Evolutionary conservation across 148 eudicot species (phyloP), one percentile per base, ranked within the genome.

Genomic region (Oxyria digyna): DNA sequence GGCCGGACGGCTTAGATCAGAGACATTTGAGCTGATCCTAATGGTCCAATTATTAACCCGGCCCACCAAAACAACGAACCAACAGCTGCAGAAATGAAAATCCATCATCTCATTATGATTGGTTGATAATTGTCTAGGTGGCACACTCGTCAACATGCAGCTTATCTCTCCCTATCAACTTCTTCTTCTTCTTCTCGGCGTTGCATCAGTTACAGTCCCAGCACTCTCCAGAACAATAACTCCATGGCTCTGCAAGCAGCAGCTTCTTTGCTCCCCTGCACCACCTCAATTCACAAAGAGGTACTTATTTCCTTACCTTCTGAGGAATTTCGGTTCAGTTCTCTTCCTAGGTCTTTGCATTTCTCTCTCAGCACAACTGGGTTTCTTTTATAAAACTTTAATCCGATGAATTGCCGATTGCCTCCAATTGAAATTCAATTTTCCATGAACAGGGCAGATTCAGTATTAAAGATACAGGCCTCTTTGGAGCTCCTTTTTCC

Each of bases 231-330:
- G 48, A 17, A 4, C 5, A 29, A 35, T 40, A 45, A 35, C 40
- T 69, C 42, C 42, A 87, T 87, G 91, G 91, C 91, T 35, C 75
- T 86, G 2, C 85, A 84, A 54, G 11, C 62, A 72, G 84, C 87
- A 42, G 77, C 89, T 38, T 72, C 81, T 41, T 70, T 85, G 72
- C 75, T 84, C 12, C 81, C 85, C 8, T 75, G 81, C 41, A 42
- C 88, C 17, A 64, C 79, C 49, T 73, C 82, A 42, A 66, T 87
- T 35, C 80, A 71, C 46, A 84, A 82, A 74, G 88, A 84, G 86
- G 91, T 87, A 69, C 3, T 38, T 14, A 26, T 40, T 21, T 42
- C 29, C 42, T 6, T 0, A 12, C 26, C 33, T 46, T 2, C 27
- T 20, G 4, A 3, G 21, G 3, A 6, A 24, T 18, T 65, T 69